Base-by-base conservation (phyloP, 192 early-diverging fungal species). In the Paraglomus occultum region DNA sequence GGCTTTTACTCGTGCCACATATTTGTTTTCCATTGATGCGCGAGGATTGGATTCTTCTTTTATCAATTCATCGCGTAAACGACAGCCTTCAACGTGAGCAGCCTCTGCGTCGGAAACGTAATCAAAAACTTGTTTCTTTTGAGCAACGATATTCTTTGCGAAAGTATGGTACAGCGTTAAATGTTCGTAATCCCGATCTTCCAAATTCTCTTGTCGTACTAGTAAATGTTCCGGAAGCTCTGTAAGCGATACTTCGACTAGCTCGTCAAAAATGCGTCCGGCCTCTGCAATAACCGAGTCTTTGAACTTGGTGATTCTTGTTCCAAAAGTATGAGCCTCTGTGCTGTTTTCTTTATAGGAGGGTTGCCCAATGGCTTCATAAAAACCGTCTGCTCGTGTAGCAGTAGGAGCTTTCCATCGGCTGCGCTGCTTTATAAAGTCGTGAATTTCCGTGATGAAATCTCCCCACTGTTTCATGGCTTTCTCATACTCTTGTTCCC, bases 251-350 rank as follows among this genome's bases (percentile, higher is more conserved):
- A 57, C 38, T 47, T 81, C 77, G 23, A 77, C 73, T 20, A 82
- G 53, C 22, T 82, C 80, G 55, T 82, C 78, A 45, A 73, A 79
- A 12, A 66, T 31, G 49, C 79, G 72, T 17, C 67, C 54, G 2
- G 78, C 75, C 3, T 59, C 61, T 22, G 75, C 68, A 47, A 77
- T 79, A 20, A 64, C 64, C 7, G 68, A 71, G 50, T 74, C 51
- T 60, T 79, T 72, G 22, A 70, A 82, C 31, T 71, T 61, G 7
- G 39, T 38, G 7, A 73, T 53, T 6, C 68, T 50, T 23, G 68
- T 45, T 17, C 78, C 60, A 38, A 78, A 45, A 5, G 52, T 52
- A 4, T 67, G 9, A 31, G 31, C 20, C 50, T 73, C 65, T 6
- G 18, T 15, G 14, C 12, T 60, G 11, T 59, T 45, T 42, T 73